A percentile compares a stretch with the other conserved stretches of the same genome.
phyloP scores from a whole-genome alignment of 371 early-diverging fungal species.

The Paraphysoderma sedebokerense region DNA sequence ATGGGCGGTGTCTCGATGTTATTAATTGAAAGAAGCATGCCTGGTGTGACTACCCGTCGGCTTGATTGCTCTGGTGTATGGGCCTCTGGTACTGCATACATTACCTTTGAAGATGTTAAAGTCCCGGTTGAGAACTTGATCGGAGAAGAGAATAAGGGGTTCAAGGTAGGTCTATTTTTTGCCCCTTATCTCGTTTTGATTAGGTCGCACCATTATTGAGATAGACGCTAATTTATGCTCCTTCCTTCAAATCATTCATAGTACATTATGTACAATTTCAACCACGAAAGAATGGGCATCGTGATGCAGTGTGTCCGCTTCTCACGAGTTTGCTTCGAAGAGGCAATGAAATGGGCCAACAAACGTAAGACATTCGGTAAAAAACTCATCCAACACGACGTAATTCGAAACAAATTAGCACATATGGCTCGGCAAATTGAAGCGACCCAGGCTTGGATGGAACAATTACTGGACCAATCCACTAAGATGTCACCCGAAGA shows the following conservation, averaged over 20 bases:
- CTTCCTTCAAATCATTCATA: neutral
- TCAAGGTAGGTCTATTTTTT: no score
- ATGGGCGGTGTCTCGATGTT: slow-evolving; percentile 65
- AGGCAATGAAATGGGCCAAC: slow-evolving; percentile 64
- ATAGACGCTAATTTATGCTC: neutral
- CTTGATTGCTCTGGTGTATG: slow-evolving; percentile 65
- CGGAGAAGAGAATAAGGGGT: slow-evolving; percentile 74
- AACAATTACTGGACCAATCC: slow-evolving; percentile 45
- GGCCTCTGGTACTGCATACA: slow-evolving; percentile 58
- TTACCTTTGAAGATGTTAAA: slow-evolving; percentile 68
- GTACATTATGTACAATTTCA: slow-evolving; percentile 58
- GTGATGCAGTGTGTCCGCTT: slow-evolving; percentile 70
- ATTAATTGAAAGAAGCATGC: slow-evolving; percentile 58
- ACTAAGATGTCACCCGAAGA: slow-evolving; percentile 41
- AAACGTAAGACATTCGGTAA: slow-evolving; percentile 76
- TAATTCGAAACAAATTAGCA: slow-evolving; percentile 44
- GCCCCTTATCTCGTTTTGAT: slow-evolving; percentile 14
- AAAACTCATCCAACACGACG: slow-evolving; percentile 51
- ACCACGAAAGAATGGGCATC: slow-evolving; percentile 56
- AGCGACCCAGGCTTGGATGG: slow-evolving; percentile 75
- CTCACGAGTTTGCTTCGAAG: slow-evolving; percentile 73
- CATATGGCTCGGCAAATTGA: slow-evolving; percentile 71
- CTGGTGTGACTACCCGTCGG: slow-evolving; percentile 61
- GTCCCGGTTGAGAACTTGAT: slow-evolving; percentile 66
- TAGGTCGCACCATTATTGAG: slow-evolving; percentile 13